Conservation (phyloP, 306 rosid genomes). For the Hylodesmum podocarpum region DNA sequence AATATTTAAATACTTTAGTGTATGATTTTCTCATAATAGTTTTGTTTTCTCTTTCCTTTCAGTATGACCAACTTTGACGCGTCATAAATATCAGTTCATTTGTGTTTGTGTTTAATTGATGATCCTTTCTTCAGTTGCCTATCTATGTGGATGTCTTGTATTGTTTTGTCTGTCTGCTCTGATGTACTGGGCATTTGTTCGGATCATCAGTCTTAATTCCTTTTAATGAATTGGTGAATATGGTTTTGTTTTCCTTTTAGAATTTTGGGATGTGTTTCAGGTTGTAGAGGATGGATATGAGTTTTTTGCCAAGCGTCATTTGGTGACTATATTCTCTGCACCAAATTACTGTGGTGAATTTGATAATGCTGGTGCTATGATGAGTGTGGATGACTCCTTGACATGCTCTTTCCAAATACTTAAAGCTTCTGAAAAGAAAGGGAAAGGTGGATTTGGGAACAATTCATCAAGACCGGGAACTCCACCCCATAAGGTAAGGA, state of each 20-base stretch:
- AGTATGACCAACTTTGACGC: not conserved
- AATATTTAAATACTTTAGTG: constrained; percentile 1
- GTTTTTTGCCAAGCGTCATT: constrained; percentile 49
- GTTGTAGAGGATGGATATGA: constrained; percentile 54
- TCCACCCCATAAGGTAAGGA: constrained; percentile 51
- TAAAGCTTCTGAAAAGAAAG: constrained; percentile 50
- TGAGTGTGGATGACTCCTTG: constrained; percentile 49
- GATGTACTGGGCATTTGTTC: not conserved
- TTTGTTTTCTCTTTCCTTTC: constrained; percentile 13
- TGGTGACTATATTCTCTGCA: constrained; percentile 50
- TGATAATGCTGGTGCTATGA: constrained; percentile 53
- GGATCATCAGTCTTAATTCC: not conserved
- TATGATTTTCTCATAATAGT: not conserved
- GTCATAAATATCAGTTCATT: not conserved
- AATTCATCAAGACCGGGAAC: constrained; percentile 48
- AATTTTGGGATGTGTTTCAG: constrained; percentile 14
- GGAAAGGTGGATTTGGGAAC: constrained; percentile 45
- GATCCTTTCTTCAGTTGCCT: constrained; percentile 4
- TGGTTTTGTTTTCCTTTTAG: constrained; percentile 8
- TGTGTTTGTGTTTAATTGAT: not conserved
- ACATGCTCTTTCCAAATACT: constrained; percentile 53
- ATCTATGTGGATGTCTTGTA: not conserved
- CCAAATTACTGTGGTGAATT: constrained; percentile 53
- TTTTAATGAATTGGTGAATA: not conserved
- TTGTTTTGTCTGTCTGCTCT: constrained; percentile 8